Conservation (phyloP, 306 rosid genomes). For the Vigna radiata region DNA sequence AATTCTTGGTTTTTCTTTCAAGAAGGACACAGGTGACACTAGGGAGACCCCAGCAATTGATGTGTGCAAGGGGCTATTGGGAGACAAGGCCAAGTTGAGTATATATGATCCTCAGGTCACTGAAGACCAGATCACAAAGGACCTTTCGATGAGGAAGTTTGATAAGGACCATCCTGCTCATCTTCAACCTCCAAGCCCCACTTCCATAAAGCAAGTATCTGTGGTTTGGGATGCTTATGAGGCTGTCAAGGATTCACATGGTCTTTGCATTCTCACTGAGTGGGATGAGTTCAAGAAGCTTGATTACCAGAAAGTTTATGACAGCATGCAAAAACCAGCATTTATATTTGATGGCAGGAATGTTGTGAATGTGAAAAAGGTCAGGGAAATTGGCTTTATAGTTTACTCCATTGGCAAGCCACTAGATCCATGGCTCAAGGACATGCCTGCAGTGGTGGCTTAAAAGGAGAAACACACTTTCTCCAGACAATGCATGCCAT, state of each 20-base stretch:
- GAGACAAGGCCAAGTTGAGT: conserved; percentile 73
- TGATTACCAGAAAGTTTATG: conserved; percentile 64
- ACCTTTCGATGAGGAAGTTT: conserved; percentile 72
- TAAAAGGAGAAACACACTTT: conserved; percentile 40
- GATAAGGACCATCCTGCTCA: conserved; percentile 89
- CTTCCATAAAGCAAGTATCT: conserved; percentile 61
- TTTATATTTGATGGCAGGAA: conserved; percentile 80
- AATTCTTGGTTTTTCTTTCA: conserved; percentile 80
- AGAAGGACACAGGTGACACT: conserved; percentile 88
- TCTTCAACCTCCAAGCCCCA: conserved; percentile 77
- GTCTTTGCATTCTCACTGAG: conserved; percentile 72
- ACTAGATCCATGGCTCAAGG: conserved; percentile 81
- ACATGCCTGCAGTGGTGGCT: conserved; percentile 83
- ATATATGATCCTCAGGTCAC: conserved; percentile 82
- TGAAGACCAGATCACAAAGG: conserved; percentile 74
- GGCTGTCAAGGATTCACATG: conserved; percentile 79
- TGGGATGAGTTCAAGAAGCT: conserved; percentile 81
- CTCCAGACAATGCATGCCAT: conserved; percentile 9
- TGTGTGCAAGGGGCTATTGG: conserved; percentile 78
- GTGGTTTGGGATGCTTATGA: conserved; percentile 77
- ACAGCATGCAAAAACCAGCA: conserved; percentile 85
- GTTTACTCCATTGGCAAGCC: conserved; percentile 86
- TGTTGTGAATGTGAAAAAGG: conserved; percentile 59
- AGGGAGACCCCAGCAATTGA: conserved; percentile 92
- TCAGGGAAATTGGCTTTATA: conserved; percentile 77